Evolutionary conservation across 306 rosid species (phyloP).

Genomic region (Datisca glomerata): DNA sequence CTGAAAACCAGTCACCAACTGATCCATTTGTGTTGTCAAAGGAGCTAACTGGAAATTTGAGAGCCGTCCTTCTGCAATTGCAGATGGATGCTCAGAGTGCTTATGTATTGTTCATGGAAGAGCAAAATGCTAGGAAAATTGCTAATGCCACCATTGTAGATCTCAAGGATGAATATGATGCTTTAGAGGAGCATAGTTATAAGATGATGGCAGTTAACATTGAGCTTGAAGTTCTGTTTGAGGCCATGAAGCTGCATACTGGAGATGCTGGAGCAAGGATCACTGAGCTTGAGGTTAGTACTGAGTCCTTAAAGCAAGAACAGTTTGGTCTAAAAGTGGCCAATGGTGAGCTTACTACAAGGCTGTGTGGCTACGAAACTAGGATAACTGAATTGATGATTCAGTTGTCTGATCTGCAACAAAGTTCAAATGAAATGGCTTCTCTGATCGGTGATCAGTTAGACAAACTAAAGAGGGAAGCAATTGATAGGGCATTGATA

Average conservation of each 20-base stretch:
- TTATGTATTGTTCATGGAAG: constrained; percentile 39
- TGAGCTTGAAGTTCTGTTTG: constrained; percentile 63
- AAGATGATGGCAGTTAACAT: constrained; percentile 54
- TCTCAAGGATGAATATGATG: constrained; percentile 41
- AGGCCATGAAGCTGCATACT: constrained; percentile 44
- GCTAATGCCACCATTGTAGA: constrained; percentile 26
- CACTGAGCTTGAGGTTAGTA: constrained; percentile 38
- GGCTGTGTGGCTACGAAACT: constrained; percentile 40
- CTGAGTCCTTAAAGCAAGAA: constrained; percentile 40
- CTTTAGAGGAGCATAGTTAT: constrained; percentile 43
- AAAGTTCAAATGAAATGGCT: constrained; percentile 43
- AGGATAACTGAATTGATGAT: constrained; percentile 41
- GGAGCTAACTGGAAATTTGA: constrained; percentile 46
- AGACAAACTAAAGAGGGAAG: constrained; percentile 53
- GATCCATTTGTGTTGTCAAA: constrained; percentile 33
- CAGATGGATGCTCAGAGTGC: constrained; percentile 42
- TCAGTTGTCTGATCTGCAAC: constrained; percentile 40
- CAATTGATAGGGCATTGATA: constrained; percentile 34
- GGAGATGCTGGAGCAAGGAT: constrained; percentile 35
- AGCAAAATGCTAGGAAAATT: constrained; percentile 40
- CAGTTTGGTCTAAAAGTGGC: constrained; percentile 28
- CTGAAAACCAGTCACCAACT: constrained; percentile 23
- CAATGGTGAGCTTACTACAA: constrained; percentile 35
- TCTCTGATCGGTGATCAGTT: constrained; percentile 41
- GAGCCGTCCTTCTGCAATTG: constrained; percentile 43